These are phyloP conservation scores for Clathrus columnatus DNA, from an alignment of 768 basidiomycete genomes.

Conservation along the genomic window DNA sequence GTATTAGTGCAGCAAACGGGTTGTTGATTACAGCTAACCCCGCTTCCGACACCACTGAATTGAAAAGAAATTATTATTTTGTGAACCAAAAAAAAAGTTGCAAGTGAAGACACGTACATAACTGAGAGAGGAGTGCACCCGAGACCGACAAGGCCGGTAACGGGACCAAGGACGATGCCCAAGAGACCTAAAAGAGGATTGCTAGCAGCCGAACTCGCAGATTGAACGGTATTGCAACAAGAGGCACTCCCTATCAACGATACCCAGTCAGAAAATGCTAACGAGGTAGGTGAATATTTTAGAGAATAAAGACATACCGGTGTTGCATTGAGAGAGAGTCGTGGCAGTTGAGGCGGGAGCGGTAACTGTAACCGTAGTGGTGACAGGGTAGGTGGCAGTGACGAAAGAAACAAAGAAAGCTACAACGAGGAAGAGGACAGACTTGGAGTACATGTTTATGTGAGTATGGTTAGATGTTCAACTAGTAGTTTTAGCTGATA, in stretches of 20 bases:
- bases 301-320: neutral
- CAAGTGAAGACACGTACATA: constrained; percentile 11
- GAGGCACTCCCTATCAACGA: constrained; percentile 18
- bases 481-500: neutral
- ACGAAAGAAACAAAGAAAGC: neutral
- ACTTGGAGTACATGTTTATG: neutral
- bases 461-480: neutral
- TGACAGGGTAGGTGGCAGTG: neutral
- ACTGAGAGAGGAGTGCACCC: constrained; percentile 18
- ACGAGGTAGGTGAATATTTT: neutral
- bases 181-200: constrained; percentile 28
- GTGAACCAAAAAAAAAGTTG: neutral
- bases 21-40: neutral
- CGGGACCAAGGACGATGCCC: constrained; percentile 16
- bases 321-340: constrained; percentile 7
- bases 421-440: neutral
- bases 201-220: constrained; percentile 21
- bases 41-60: constrained; percentile 15
- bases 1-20: neutral
- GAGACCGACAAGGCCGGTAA: constrained; percentile 16
- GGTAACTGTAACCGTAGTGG: neutral
- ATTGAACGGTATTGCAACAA: constrained; percentile 24
- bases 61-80: neutral
- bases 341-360: constrained; percentile 1
- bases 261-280: constrained; percentile 11